Conservation (phyloP, 139 green algal species). For the Volvox africanus region DNA sequence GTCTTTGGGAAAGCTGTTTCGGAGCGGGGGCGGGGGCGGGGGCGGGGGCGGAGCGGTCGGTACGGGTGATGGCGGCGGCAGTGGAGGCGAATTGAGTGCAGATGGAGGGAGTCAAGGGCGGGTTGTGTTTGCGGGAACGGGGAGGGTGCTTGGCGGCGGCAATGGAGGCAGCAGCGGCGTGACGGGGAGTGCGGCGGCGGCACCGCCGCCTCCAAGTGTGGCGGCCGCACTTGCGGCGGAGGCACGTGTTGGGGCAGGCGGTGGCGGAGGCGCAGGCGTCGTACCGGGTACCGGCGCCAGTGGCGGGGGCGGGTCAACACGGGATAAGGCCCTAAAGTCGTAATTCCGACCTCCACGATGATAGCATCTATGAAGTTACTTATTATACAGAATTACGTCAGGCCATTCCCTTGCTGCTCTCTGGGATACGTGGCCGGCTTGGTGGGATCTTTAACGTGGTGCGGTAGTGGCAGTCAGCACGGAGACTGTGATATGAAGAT, state of each 20-base stretch:
- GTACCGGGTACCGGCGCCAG: background rate
- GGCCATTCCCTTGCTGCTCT: too few species aligned
- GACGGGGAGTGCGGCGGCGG: background rate
- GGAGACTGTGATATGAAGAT: too few species aligned
- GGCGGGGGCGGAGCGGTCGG: background rate
- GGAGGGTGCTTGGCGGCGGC: background rate
- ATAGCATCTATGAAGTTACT: too few species aligned
- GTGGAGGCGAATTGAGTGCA: background rate
- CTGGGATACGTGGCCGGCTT: too few species aligned
- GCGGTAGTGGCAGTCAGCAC: too few species aligned
- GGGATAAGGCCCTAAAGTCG: background rate
- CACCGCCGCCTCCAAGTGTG: background rate
- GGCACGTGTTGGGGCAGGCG: slow-evolving; percentile 11
- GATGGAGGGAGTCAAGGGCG: background rate
- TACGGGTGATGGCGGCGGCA: background rate
- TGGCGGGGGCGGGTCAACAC: background rate
- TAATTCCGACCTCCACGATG: background rate
- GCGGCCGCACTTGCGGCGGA: slow-evolving; percentile 42
- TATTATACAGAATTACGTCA: too few species aligned
- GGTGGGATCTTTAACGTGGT: too few species aligned
- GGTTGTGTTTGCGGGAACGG: background rate
- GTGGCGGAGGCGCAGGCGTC: background rate
- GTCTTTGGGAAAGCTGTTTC: background rate
- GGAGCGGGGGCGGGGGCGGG: background rate
- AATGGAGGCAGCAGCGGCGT: background rate